Evolutionary conservation across 2,329 filamentous ascomycete species (phyloP), one percentile per base, ranked within the genome.

Genomic region (Celoporthe dispersa): DNA sequence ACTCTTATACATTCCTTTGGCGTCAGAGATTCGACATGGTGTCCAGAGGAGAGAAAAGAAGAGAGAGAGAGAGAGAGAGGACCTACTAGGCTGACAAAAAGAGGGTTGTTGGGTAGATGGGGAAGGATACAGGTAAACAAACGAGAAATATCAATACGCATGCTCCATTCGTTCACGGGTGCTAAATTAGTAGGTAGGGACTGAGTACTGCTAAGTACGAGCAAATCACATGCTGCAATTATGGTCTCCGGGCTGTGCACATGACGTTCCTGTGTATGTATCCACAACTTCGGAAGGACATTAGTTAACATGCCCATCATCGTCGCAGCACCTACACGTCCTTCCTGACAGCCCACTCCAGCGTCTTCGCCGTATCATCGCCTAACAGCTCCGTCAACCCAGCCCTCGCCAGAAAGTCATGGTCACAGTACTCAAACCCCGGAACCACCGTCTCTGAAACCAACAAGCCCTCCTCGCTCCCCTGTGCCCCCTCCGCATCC

Each of bases 361-460:
- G 75, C 74, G 86, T 82, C 70, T 80, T 76, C 1, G 81, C 82
- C 73, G 85, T 82, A 37, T 87, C 82, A 31, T 82, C 75, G 0
- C 84, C 83, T 1, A 92, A 77, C 39, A 92, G 73, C n/a, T 84
- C 79, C 55, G 79, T 76, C 73, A 91, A 80, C 16, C 81, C 80
- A 62, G 86, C 81, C 19, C 76, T 77, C 6, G 81, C 83, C 74
- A 93, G 81, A 74, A 92, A 92, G 75, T 91, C 88, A 77, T 92
- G 89, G 77, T 92, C 89, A 69, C 81, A 83, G 73, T 83, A 91
- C 75, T 91, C 89, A 75, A 92, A 92, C 0, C 90, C 90, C 0
- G 90, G 90, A 9, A 91, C 83, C 1, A 91, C 89, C 0, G 88
- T 91, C 81, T 92, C 89, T 63, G 86, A 88, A 70, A 92, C 91